Evolutionary conservation across 495 filamentous ascomycete species (phyloP).

Genomic region (Penicillium fimorum): DNA sequence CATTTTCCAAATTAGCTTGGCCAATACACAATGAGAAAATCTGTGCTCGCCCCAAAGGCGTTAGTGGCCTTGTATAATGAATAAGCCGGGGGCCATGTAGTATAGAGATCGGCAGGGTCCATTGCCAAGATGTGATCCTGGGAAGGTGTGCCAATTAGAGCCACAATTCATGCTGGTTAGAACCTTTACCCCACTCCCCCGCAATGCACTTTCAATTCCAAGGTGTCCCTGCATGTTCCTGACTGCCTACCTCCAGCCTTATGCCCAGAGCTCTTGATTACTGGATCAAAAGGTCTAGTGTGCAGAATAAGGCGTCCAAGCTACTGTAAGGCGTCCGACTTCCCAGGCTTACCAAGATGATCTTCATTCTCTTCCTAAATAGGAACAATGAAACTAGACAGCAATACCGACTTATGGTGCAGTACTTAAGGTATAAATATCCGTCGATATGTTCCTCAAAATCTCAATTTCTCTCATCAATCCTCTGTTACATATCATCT

Average conservation of each 20-base stretch:
- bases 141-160: conserved; percentile 9
- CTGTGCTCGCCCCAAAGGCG: background rate
- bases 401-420: background rate
- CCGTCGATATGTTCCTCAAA: background rate
- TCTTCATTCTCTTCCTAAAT: conserved; percentile 8
- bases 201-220: conserved; percentile 6
- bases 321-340: conserved; percentile 2
- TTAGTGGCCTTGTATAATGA: background rate
- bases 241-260: conserved; percentile 6
- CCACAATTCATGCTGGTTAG: background rate
- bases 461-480: conserved; percentile 9
- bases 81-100: background rate
- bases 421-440: background rate
- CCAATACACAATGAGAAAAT: background rate
- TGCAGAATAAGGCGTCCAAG: conserved; percentile 11
- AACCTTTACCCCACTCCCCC: conserved; percentile 4
- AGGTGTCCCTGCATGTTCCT: conserved; percentile 10
- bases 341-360: conserved; percentile 12
- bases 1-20: background rate
- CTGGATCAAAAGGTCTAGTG: background rate
- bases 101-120: background rate
- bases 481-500: conserved; percentile 1
- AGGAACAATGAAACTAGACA: background rate
- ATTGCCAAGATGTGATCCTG: background rate
- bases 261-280: background rate